Conservation (phyloP, 805 yeast species). For the Kluyveromyces nonfermentans region DNA sequence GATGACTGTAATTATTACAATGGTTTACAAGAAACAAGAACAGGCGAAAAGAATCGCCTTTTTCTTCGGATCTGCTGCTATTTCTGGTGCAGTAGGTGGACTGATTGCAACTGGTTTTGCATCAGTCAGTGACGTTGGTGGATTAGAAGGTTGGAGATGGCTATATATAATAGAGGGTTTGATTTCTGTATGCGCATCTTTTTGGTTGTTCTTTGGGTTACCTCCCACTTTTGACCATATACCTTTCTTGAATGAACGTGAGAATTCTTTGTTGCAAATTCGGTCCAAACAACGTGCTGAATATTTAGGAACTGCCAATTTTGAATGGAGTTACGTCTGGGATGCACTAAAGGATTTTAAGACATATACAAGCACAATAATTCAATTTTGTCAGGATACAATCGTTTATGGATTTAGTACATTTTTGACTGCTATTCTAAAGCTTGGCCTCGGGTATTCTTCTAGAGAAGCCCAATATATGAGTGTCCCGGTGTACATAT, state of each 20-base stretch:
- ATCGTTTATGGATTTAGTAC: conserved; percentile 36
- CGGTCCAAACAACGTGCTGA: conserved; percentile 21
- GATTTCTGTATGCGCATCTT: conserved; percentile 24
- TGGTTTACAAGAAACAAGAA: conserved; percentile 31
- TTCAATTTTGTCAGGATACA: conserved; percentile 38
- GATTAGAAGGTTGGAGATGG: conserved; percentile 32
- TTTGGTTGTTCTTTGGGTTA: conserved; percentile 21
- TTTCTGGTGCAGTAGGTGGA: conserved; percentile 40
- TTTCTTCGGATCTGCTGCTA: conserved; percentile 34
- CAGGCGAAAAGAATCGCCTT: conserved; percentile 32
- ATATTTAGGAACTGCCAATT: conserved; percentile 22
- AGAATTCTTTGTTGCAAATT: conserved; percentile 19
- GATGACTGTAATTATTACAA: conserved; percentile 29
- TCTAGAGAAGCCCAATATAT: conserved; percentile 31
- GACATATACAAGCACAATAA: conserved; percentile 28
- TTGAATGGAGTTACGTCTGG: conserved; percentile 26
- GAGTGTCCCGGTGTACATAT: conserved; percentile 33
- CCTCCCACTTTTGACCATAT: conserved; percentile 29
- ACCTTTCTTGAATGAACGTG: conserved; percentile 27
- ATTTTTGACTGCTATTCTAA: conserved; percentile 34
- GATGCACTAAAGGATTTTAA: conserved; percentile 32
- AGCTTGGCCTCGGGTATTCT: conserved; percentile 15
- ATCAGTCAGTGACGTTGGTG: conserved; percentile 20
- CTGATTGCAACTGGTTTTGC: conserved; percentile 30
- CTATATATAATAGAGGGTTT: conserved; percentile 34